A percentile compares a stretch with the other conserved stretches of the same genome.
phyloP scores from a whole-genome alignment of 805 yeast genomes.

The Kodamaea kaohsiungensis region DNA sequence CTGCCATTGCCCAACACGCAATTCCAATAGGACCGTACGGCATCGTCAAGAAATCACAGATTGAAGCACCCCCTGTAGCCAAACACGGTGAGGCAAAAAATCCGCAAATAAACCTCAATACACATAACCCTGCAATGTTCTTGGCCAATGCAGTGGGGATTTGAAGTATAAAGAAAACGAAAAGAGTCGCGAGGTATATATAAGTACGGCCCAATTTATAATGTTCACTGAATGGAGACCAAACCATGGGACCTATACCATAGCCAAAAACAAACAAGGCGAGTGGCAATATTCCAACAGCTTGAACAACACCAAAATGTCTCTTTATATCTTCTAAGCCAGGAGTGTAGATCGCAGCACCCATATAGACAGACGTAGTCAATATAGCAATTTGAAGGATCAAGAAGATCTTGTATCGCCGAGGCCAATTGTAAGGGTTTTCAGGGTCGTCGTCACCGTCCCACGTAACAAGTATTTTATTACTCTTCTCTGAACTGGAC shows the following conservation, averaged over 20 bases:
- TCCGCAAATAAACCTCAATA: conserved; percentile 55
- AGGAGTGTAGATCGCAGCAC: conserved; percentile 59
- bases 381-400: conserved; percentile 42
- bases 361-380: conserved; percentile 55
- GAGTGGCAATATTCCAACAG: conserved; percentile 51
- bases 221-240: conserved; percentile 60
- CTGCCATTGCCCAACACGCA: conserved; percentile 54
- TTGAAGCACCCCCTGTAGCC: conserved; percentile 56
- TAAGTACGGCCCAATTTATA: conserved; percentile 54
- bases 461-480: conserved; percentile 26
- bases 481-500: not conserved
- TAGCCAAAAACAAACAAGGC: conserved; percentile 60
- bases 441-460: conserved; percentile 53
- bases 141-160: conserved; percentile 55
- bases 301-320: conserved; percentile 46
- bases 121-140: conserved; percentile 51
- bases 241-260: conserved; percentile 59
- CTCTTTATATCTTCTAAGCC: conserved; percentile 44
- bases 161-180: conserved; percentile 52
- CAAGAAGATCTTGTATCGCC: conserved; percentile 37
- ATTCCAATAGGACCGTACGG: conserved; percentile 48
- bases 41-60: conserved; percentile 48
- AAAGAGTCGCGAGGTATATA: conserved; percentile 47
- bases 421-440: conserved; percentile 59
- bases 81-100: conserved; percentile 50